Evolutionary conservation across 192 early-diverging fungal genomes (phyloP).

Genomic region (Phycomyces blakesleeanus): DNA sequence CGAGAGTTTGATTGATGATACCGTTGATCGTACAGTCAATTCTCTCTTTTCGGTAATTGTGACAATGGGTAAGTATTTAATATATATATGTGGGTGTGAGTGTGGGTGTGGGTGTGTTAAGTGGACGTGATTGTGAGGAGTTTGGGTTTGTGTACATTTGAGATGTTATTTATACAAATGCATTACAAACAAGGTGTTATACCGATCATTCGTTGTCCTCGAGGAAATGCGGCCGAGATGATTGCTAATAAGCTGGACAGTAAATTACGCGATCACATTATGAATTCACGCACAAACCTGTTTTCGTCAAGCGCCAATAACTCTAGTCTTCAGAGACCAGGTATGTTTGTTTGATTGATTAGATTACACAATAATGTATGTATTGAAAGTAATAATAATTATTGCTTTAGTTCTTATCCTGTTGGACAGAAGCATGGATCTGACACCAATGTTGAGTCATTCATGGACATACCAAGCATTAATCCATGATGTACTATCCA

Average conservation of each 20-base stretch:
- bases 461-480: conserved; percentile 98
- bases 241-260: conserved; percentile 87
- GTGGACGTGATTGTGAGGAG: no score
- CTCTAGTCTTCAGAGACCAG: conserved; percentile 59
- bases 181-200: conserved; percentile 53
- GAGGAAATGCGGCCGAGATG: conserved; percentile 91
- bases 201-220: conserved; percentile 87
- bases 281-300: conserved; percentile 84
- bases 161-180: no score
- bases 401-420: conserved; percentile 66
- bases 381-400: no score
- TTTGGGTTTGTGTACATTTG: no score
- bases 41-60: conserved; percentile 88
- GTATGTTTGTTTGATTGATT: conserved; percentile 30
- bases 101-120: not conserved
- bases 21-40: conserved; percentile 75
- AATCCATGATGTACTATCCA: conserved; percentile 91
- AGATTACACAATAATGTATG: no score
- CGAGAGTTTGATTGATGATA: conserved; percentile 76
- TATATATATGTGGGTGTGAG: no score
- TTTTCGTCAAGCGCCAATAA: conserved; percentile 66
- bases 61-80: conserved; percentile 78
- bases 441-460: conserved; percentile 88
- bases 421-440: conserved; percentile 89
- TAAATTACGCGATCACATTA: conserved; percentile 85